Percentiles rank a stretch among this genome's conserved stretches.
Conservation (phyloP, 1,284 basidiomycete genomes). For the Grifola frondosa region DNA sequence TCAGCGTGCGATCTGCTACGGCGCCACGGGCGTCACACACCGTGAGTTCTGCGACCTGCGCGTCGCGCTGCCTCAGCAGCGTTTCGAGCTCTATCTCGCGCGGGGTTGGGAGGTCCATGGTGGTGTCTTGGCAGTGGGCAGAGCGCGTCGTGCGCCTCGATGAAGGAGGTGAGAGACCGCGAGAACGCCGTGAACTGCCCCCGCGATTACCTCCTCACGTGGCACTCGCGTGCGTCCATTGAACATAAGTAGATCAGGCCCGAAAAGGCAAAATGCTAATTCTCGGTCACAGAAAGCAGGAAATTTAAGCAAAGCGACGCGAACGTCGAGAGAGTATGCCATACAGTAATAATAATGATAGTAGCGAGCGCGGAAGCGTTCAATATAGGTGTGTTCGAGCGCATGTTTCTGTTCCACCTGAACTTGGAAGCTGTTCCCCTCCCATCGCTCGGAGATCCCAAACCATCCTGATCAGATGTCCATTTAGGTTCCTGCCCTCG, state of each 20-base stretch:
- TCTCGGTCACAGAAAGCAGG: background rate
- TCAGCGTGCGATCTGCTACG: constrained; percentile 11
- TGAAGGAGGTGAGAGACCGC: constrained; percentile 22
- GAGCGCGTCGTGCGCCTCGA: constrained; percentile 23
- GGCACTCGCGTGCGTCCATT: constrained; percentile 19
- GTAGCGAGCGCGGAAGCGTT: too few relatives aligned
- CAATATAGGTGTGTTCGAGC: too few relatives aligned
- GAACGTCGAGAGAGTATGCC: too few relatives aligned
- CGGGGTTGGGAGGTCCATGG: constrained; percentile 68
- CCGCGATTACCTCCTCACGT: constrained; percentile 28
- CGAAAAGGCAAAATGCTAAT: background rate
- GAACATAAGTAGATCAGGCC: background rate
- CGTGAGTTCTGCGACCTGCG: constrained; percentile 64
- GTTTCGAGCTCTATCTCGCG: constrained; percentile 78
- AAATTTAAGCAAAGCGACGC: too few relatives aligned
- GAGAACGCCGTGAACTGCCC: constrained; percentile 25
- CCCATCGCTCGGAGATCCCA: too few relatives aligned
- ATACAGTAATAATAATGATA: too few relatives aligned
- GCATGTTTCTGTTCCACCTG: too few relatives aligned
- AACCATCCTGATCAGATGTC: too few relatives aligned
- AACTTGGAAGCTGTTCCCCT: too few relatives aligned
- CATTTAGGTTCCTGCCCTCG: background rate
- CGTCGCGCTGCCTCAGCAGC: constrained; percentile 67
- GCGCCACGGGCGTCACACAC: constrained; percentile 42
- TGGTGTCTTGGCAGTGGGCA: constrained; percentile 13